phyloP scores from a whole-genome alignment of 371 early-diverging fungal genomes.

The Mucor plumbeus region DNA sequence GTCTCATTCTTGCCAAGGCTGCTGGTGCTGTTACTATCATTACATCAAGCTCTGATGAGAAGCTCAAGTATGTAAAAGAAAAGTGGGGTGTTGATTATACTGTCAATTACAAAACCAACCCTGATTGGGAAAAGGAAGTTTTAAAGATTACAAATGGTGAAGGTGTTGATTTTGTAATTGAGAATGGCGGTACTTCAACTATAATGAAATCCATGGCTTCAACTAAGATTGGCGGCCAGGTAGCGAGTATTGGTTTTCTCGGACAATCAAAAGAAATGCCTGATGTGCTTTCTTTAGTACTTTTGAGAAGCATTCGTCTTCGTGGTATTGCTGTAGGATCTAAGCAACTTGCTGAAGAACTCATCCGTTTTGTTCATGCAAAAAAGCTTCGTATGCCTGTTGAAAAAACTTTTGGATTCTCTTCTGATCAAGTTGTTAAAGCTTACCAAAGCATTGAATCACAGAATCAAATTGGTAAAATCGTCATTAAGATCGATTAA shows the following conservation, averaged over 20 bases:
- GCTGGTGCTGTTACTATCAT: slow-evolving; percentile 30
- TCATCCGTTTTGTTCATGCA: slow-evolving; percentile 19
- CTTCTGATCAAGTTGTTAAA: slow-evolving; percentile 10
- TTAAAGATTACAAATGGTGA: slow-evolving; percentile 17
- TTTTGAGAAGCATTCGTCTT: neutral
- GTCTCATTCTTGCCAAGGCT: slow-evolving; percentile 25
- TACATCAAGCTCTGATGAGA: slow-evolving; percentile 31
- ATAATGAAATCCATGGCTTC: slow-evolving; percentile 16
- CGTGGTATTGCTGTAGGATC: slow-evolving; percentile 25
- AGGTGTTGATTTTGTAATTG: slow-evolving; percentile 24
- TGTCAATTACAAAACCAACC: slow-evolving; percentile 27
- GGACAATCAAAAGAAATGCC: slow-evolving; percentile 6
- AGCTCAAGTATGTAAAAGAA: slow-evolving; percentile 23
- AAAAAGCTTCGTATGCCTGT: slow-evolving; percentile 27
- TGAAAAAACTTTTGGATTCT: slow-evolving; percentile 25
- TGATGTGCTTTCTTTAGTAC: neutral
- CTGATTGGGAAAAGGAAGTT: slow-evolving; percentile 29
- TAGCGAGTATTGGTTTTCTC: slow-evolving; percentile 21
- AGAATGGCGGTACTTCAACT: slow-evolving; percentile 25
- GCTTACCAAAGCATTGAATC: slow-evolving; percentile 17
- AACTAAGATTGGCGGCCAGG: slow-evolving; percentile 17
- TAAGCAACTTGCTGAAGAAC: slow-evolving; percentile 21
- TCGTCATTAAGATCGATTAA: slow-evolving; percentile 21
- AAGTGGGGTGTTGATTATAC: slow-evolving; percentile 24
- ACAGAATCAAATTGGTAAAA: slow-evolving; percentile 26